A percentile compares a stretch with the other conserved stretches of the same genome.
These are phyloP conservation scores for Mycena belliarum DNA, from an alignment of 768 basidiomycete genomes.

Conservation along the genomic window DNA sequence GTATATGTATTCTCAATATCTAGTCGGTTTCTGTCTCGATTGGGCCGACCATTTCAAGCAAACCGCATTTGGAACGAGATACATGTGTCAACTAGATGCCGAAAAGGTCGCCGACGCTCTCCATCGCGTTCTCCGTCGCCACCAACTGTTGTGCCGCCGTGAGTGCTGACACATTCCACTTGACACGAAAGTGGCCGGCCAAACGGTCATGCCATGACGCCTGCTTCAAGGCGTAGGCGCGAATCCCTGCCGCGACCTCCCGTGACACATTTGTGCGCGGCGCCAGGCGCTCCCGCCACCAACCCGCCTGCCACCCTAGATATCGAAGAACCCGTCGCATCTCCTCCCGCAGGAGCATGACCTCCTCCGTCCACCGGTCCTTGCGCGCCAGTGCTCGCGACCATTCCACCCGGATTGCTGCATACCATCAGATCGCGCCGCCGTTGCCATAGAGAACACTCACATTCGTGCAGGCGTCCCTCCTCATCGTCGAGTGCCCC, in stretches of 20 bases:
- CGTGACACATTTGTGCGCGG: background rate
- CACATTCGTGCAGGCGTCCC: slow-evolving; percentile 1
- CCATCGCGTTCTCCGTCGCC: background rate
- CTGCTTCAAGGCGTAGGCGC: background rate
- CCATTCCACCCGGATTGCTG: background rate
- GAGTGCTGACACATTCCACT: background rate
- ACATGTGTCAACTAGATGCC: background rate
- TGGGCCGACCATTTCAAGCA: too few relatives aligned
- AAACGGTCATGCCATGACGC: background rate
- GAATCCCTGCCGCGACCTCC: background rate
- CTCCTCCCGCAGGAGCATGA: background rate
- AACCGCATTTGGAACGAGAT: too few relatives aligned
- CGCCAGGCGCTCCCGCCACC: background rate
- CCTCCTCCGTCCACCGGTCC: background rate
- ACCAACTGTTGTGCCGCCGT: background rate
- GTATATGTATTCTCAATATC: too few relatives aligned
- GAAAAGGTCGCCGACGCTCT: background rate
- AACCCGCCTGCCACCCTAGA: background rate
- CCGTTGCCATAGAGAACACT: too few relatives aligned
- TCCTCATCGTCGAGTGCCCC: background rate
- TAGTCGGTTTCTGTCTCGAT: too few relatives aligned
- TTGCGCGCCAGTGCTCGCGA: background rate
- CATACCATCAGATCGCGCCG: too few relatives aligned
- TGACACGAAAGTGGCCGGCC: background rate
- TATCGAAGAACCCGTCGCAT: background rate